Percentiles rank a stretch among this genome's conserved stretches.
Evolutionary conservation across 495 filamentous ascomycete species (phyloP).

Genomic region (Tuber magnatum): DNA sequence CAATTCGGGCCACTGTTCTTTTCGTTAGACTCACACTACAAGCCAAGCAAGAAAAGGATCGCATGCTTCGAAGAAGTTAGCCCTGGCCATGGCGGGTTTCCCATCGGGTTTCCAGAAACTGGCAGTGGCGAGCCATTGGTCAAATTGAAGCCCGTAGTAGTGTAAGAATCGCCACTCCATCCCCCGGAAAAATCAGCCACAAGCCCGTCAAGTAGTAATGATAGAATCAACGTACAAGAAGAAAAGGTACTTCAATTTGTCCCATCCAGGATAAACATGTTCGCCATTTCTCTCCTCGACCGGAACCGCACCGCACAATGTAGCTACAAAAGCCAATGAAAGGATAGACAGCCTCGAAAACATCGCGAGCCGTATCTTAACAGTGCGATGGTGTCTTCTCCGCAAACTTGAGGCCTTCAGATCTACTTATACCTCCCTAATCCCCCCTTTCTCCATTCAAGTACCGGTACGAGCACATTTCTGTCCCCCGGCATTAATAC

Average conservation of each 20-base stretch:
- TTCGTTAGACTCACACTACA: neutral
- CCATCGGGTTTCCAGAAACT: conserved; percentile 56
- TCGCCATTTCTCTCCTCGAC: neutral
- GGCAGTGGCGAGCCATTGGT: conserved; percentile 54
- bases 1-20: conserved; percentile 55
- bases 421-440: neutral
- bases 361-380: neutral
- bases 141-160: conserved; percentile 59
- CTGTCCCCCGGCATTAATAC: neutral
- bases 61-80: conserved; percentile 47
- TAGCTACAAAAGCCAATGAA: neutral
- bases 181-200: conserved; percentile 12
- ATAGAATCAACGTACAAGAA: conserved; percentile 45
- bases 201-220: conserved; percentile 9
- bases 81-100: conserved; percentile 63
- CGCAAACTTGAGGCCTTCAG: neutral
- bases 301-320: neutral
- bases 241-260: conserved; percentile 49
- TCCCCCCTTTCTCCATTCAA: neutral
- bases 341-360: neutral
- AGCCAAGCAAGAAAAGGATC: neutral
- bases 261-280: conserved; percentile 47
- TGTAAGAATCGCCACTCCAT: conserved; percentile 56
- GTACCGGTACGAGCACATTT: too few relatives aligned
- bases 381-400: neutral